Conservation (phyloP, 2,329 filamentous ascomycete species). For the Geosmithia flava region DNA sequence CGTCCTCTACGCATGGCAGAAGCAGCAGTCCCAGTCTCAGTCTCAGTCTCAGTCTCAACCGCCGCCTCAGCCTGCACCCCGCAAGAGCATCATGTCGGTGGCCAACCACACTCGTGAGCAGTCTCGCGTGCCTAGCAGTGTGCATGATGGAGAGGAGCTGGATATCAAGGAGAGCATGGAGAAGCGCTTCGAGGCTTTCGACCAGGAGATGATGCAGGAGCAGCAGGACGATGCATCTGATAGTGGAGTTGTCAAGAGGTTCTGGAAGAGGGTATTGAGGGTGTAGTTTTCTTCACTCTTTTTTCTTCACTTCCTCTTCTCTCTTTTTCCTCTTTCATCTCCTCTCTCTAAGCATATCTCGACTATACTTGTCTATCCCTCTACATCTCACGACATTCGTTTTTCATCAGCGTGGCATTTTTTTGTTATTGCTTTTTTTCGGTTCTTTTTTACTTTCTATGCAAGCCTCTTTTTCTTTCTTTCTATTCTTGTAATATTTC, state of each 20-base stretch:
- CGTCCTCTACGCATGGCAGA: conserved; percentile 58
- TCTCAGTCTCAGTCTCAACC: not conserved
- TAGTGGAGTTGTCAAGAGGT: conserved; percentile 44
- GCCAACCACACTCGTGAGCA: conserved; percentile 27
- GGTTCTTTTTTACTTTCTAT: too few species aligned
- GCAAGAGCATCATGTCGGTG: conserved; percentile 12
- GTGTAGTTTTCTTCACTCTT: conserved; percentile 10
- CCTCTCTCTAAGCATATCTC: too few species aligned
- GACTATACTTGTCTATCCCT: too few species aligned
- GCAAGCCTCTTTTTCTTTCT: too few species aligned
- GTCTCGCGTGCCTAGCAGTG: conserved; percentile 14
- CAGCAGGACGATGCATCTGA: conserved; percentile 18
- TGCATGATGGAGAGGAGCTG: conserved; percentile 19
- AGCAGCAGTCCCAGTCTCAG: conserved; percentile 2
- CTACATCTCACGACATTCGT: too few species aligned
- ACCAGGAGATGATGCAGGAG: conserved; percentile 26
- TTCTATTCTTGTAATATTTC: too few species aligned
- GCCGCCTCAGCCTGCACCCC: not conserved
- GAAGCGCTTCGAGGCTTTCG: conserved; percentile 37
- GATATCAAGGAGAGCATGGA: conserved; percentile 40
- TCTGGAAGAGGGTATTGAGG: conserved; percentile 51
- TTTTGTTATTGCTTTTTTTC: too few species aligned
- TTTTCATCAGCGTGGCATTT: too few species aligned
- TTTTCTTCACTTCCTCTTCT: not conserved
- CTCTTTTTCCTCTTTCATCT: not conserved